Conservation (phyloP, 352 stramenopile genomes). For the Peronospora tabacina region DNA sequence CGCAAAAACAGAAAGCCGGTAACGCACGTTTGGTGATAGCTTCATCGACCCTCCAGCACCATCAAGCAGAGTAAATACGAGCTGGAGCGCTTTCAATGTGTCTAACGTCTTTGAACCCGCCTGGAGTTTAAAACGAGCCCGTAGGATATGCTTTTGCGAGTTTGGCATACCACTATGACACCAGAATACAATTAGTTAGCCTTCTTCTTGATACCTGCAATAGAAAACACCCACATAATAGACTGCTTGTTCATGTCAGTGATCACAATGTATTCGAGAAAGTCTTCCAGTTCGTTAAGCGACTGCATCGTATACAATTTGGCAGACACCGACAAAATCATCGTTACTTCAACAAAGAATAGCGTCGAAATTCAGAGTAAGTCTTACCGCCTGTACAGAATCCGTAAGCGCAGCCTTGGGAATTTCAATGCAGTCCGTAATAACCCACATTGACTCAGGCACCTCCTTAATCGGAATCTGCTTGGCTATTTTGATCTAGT, state of each 20-base stretch:
- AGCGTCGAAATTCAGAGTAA: not conserved
- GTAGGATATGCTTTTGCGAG: constrained; percentile 53
- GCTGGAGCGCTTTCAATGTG: constrained; percentile 31
- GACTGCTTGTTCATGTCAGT: constrained; percentile 64
- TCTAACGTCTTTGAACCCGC: constrained; percentile 59
- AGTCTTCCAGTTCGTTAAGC: constrained; percentile 54
- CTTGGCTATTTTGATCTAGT: constrained; percentile 60
- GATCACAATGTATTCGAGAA: constrained; percentile 69
- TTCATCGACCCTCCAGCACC: constrained; percentile 65
- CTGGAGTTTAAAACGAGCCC: constrained; percentile 55
- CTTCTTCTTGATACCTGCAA: not conserved
- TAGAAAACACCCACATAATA: constrained; percentile 43
- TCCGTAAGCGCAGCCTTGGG: constrained; percentile 50
- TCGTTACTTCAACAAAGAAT: not conserved
- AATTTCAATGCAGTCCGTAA: constrained; percentile 55
- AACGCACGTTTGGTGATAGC: constrained; percentile 59
- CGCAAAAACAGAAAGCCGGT: not conserved
- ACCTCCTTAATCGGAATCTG: constrained; percentile 46
- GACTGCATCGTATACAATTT: constrained; percentile 26
- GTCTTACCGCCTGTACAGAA: constrained; percentile 34
- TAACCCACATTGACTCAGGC: constrained; percentile 56
- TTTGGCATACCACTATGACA: constrained; percentile 52
- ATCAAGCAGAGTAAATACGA: constrained; percentile 53
- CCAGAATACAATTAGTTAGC: not conserved
- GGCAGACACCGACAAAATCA: not conserved